phyloP scores from a whole-genome alignment of 108 stramenopile species.

The Nannochloropsis salina region DNA sequence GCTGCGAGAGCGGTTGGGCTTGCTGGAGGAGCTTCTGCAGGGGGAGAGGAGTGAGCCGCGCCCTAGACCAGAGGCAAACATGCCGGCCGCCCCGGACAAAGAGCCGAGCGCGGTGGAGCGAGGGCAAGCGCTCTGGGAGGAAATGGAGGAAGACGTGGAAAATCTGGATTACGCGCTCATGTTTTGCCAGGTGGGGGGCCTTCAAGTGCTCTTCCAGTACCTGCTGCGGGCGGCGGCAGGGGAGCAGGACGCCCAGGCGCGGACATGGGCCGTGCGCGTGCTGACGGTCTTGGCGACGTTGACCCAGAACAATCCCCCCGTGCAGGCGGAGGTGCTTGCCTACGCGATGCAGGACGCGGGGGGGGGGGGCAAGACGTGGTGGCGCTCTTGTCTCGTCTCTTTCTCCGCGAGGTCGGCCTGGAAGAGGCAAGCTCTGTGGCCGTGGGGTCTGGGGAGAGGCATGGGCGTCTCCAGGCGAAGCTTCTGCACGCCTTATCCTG shows the following conservation, averaged over 20 bases:
- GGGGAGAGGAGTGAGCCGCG: not conserved
- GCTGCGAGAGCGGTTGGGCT: not conserved
- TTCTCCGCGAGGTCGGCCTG: not conserved
- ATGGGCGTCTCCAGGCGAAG: not conserved
- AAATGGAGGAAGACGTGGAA: constrained; percentile 1
- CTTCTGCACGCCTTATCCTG: not conserved
- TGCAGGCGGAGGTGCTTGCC: not conserved
- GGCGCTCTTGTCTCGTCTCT: not conserved
- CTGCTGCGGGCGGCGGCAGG: not conserved
- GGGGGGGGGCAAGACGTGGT: not conserved
- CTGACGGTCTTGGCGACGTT: not conserved
- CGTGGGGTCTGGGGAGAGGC: not conserved
- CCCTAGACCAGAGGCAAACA: not conserved
- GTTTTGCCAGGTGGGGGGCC: constrained; percentile 9
- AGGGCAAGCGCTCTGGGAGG: not conserved
- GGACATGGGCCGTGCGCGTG: not conserved
- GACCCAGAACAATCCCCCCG: constrained; percentile 12
- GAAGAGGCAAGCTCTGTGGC: not conserved
- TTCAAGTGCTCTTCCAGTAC: not conserved
- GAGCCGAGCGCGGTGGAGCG: not conserved
- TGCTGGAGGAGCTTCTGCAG: not conserved
- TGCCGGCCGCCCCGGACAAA: not conserved
- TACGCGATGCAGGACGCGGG: not conserved
- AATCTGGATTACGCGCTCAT: not conserved
- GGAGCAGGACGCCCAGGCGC: not conserved